phyloP scores from a whole-genome alignment of 2,329 filamentous ascomycete genomes.

The Fusarium kyushuense region DNA sequence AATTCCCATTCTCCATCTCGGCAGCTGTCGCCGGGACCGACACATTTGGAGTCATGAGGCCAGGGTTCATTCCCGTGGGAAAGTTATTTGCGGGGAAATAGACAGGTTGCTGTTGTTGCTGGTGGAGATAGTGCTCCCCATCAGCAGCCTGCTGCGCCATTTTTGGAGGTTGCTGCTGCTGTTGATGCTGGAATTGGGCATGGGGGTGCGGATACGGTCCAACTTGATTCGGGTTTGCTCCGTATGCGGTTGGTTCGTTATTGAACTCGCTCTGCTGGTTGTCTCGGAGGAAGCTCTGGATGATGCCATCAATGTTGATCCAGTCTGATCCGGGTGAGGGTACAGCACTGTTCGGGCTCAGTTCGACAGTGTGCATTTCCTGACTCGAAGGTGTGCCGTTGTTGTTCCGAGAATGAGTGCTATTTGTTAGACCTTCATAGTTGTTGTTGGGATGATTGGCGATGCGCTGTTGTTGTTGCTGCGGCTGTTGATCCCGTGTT shows the following conservation, averaged over 20 bases:
- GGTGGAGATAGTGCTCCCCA: slow-evolving; percentile 21
- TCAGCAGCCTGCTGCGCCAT: slow-evolving; percentile 15
- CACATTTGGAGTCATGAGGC: not conserved
- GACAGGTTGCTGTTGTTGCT: slow-evolving; percentile 16
- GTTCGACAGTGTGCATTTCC: not conserved
- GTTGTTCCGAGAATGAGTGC: not conserved
- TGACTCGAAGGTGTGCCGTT: not conserved
- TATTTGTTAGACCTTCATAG: not conserved
- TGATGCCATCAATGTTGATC: slow-evolving; percentile 54
- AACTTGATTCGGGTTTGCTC: not conserved
- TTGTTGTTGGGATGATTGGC: not conserved
- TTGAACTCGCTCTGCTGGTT: slow-evolving; percentile 27
- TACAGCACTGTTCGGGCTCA: not conserved
- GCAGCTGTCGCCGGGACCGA: not conserved
- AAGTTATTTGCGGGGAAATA: slow-evolving; percentile 20
- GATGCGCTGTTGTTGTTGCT: not conserved
- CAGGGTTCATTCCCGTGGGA: slow-evolving; percentile 16
- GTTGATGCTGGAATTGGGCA: slow-evolving; percentile 1
- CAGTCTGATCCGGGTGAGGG: slow-evolving; percentile 40
- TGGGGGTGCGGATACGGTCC: not conserved
- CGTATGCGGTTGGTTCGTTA: slow-evolving; percentile 6
- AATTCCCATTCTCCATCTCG: slow-evolving; percentile 14
- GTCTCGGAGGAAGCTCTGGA: slow-evolving; percentile 51
- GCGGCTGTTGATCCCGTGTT: slow-evolving; percentile 15
- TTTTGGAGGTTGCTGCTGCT: slow-evolving; percentile 10